Base-by-base conservation (phyloP, 208 protist species). In the Vickermania ingenoplastis region DNA sequence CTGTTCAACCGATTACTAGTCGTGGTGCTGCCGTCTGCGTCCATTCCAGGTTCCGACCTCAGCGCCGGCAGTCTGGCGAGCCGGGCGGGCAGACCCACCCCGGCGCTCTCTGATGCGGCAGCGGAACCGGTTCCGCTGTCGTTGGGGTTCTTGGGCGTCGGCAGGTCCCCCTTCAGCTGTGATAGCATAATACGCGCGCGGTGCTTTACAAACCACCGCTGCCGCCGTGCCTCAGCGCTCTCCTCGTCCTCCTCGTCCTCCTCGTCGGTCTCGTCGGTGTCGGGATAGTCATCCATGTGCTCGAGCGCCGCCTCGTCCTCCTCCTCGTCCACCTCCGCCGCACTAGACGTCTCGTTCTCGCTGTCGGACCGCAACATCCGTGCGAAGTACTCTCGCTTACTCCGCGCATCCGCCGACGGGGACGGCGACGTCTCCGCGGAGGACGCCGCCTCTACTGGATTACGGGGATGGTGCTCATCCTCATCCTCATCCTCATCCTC, bases 171-270 rank as follows among this genome's bases (percentile, higher is more conserved):
- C 36, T 45, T 45, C 36, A 45, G 36, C 36, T 45, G 36, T 45
- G 36, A 7, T 7, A 7, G 36, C 36, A 45, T 45, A 7, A 45
- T 17, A 45, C 36, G 36, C 36, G 17, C 11, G 36, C 36, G 7
- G 36, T 45, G 36, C 36, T n/a, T 7, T 17, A 17, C 17, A 45
- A 45, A 45, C 36, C 36, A 45, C 36, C 36, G 36, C 36, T 45
- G 36, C 17, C 36, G 36, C 36, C 36, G 36, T 17, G 36, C 36
- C 7, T 7, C 36, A 45, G 36, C 36, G 11, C 7, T 17, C 0
- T 67, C 62, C 25, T 59, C 50, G 17, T 58, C 53, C 5, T 59
- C 61, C 3, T 65, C 61, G 11, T 59, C 62, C 17, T 65, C 58
- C n/a, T 59, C 56, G 29, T 52, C 31, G 14, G 41, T 49, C 4